phyloP scores from a whole-genome alignment of 768 basidiomycete genomes.

The Pisolithus marmoratus region DNA sequence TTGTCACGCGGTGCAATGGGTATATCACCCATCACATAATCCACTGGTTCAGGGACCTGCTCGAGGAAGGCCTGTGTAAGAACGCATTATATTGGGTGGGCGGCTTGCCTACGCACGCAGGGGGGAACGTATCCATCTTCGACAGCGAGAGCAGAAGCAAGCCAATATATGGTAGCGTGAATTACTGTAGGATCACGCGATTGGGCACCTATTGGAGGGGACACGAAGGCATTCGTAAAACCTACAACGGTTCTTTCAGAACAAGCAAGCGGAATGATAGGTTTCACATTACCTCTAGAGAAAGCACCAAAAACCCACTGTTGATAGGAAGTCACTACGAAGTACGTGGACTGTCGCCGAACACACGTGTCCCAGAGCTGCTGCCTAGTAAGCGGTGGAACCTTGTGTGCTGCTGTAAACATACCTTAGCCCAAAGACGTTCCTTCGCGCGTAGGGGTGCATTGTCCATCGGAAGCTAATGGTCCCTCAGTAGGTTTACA shows the following conservation, averaged over 20 bases:
- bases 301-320: constrained; percentile 61
- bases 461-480: constrained; percentile 22
- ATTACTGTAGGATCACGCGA: constrained; percentile 43
- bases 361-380: constrained; percentile 51
- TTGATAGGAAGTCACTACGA: constrained; percentile 54
- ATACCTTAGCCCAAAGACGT: constrained; percentile 58
- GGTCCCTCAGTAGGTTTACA: not conserved
- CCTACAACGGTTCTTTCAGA: constrained; percentile 27
- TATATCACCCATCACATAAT: constrained; percentile 26
- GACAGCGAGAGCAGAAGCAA: constrained; percentile 41
- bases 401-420: not conserved
- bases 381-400: constrained; percentile 6
- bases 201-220: constrained; percentile 37
- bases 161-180: constrained; percentile 51
- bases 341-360: constrained; percentile 43
- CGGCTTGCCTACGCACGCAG: constrained; percentile 11
- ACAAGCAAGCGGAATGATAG: not conserved
- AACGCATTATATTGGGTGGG: not conserved
- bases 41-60: constrained; percentile 28
- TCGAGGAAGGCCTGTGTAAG: not conserved
- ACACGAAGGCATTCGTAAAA: constrained; percentile 49
- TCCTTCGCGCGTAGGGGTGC: constrained; percentile 46
- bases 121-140: constrained; percentile 26
- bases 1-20: constrained; percentile 17
- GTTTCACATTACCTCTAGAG: constrained; percentile 38